Conservation (phyloP, 1,139 yeast species). For the Suhomyces maxii region DNA sequence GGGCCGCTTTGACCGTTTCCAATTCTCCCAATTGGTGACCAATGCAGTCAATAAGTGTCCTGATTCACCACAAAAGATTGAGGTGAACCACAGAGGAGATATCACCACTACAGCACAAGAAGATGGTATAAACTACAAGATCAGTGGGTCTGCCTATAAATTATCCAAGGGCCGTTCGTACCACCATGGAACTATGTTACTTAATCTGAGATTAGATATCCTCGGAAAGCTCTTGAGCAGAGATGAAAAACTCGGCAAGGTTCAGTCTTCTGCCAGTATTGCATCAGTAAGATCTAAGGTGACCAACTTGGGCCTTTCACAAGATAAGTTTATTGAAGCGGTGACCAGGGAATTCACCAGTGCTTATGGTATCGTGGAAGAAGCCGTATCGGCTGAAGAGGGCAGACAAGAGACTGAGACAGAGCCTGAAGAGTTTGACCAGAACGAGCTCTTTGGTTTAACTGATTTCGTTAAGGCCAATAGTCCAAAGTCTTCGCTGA, state of each 20-base stretch:
- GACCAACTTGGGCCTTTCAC: conserved; percentile 53
- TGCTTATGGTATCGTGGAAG: conserved; percentile 26
- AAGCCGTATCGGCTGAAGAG: background rate
- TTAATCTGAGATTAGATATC: conserved; percentile 60
- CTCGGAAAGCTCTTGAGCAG: conserved; percentile 60
- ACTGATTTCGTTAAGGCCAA: conserved; percentile 29
- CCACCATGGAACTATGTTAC: conserved; percentile 96
- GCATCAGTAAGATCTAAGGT: conserved; percentile 80
- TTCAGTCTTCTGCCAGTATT: conserved; percentile 61
- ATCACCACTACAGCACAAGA: conserved; percentile 46
- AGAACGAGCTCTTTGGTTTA: conserved; percentile 37
- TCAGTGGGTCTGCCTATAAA: conserved; percentile 91
- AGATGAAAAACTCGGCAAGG: conserved; percentile 42
- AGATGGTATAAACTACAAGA: conserved; percentile 47
- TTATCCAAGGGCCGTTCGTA: conserved; percentile 79
- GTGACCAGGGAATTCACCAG: conserved; percentile 48
- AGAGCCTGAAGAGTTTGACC: conserved; percentile 21
- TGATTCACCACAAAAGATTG: conserved; percentile 27
- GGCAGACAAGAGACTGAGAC: conserved; percentile 13
- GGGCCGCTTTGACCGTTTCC: conserved; percentile 61
- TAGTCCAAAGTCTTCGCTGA: conserved; percentile 9
- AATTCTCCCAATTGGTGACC: conserved; percentile 57
- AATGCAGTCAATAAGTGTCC: conserved; percentile 44
- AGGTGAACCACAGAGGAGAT: conserved; percentile 77
- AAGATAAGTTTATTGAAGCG: conserved; percentile 47